Percentiles rank a stretch among this genome's conserved stretches.
phyloP scores from a whole-genome alignment of 257 asterid species.

The Solanum chilense region DNA sequence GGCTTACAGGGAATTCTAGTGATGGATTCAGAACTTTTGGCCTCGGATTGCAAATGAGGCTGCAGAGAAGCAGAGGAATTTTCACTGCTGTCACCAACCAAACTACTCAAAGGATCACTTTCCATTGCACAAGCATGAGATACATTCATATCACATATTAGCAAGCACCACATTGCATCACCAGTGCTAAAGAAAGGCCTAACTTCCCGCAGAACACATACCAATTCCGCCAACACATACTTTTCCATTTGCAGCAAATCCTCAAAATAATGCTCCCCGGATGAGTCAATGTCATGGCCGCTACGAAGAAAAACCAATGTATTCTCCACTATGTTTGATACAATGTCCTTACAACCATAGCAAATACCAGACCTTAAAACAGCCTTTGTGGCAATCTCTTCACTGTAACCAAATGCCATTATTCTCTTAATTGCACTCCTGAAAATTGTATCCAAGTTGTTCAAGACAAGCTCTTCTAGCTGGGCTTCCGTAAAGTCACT shows the following conservation, averaged over 20 bases:
- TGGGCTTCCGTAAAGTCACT: slow-evolving; percentile 78
- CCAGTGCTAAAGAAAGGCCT: slow-evolving; percentile 89
- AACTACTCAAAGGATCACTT: slow-evolving; percentile 43
- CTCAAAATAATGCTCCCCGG: slow-evolving; percentile 63
- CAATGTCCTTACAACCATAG: slow-evolving; percentile 89
- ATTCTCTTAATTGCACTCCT: slow-evolving; percentile 80
- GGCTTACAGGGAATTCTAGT: slow-evolving; percentile 28
- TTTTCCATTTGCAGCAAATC: slow-evolving; percentile 77
- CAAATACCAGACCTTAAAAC: slow-evolving; percentile 81
- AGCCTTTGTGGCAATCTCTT: slow-evolving; percentile 66
- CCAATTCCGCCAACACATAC: slow-evolving; percentile 87
- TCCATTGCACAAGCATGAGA: slow-evolving; percentile 91
- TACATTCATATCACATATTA: slow-evolving; percentile 86
- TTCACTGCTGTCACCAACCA: slow-evolving; percentile 22
- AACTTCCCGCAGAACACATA: slow-evolving; percentile 75
- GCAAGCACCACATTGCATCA: slow-evolving; percentile 97
- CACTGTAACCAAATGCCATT: slow-evolving; percentile 54
- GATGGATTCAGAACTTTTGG: slow-evolving; percentile 31
- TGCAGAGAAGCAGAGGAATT: slow-evolving; percentile 26
- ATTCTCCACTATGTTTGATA: slow-evolving; percentile 85
- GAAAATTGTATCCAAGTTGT: slow-evolving; percentile 70
- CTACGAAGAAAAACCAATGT: slow-evolving; percentile 62
- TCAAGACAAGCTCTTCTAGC: slow-evolving; percentile 75
- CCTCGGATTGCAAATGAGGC: slow-evolving; percentile 25
- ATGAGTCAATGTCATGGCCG: slow-evolving; percentile 46